Conservation (phyloP, 2,329 filamentous ascomycete genomes). For the Macrophomina tecta region DNA sequence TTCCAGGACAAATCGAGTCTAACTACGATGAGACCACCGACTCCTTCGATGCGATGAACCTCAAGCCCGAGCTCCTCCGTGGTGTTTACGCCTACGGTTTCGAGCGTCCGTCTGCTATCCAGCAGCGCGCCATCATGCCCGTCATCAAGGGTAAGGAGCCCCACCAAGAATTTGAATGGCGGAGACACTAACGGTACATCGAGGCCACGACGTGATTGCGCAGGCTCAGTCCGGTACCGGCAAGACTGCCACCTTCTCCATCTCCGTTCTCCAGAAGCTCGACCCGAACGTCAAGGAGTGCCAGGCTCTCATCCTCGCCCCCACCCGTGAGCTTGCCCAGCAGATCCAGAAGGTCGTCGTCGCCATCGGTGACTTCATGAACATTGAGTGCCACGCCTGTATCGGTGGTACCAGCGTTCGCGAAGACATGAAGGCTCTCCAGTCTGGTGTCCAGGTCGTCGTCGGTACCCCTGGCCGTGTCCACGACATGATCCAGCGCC, state of each 20-base stretch:
- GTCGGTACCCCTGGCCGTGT: slow-evolving; percentile 98
- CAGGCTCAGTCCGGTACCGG: slow-evolving; percentile 99
- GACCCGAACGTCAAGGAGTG: slow-evolving; percentile 93
- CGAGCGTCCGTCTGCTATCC: slow-evolving; percentile 98
- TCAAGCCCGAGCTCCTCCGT: slow-evolving; percentile 96
- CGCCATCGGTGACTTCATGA: slow-evolving; percentile 99
- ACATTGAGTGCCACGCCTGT: slow-evolving; percentile 97
- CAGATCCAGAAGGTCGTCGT: slow-evolving; percentile 99
- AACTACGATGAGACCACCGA: slow-evolving; percentile 99
- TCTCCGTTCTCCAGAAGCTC: slow-evolving; percentile 98
- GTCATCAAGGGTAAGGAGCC: slow-evolving; percentile 90
- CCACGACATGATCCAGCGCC: slow-evolving; percentile 99
- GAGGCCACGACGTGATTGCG: slow-evolving; percentile 96
- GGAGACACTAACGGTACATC: slow-evolving; percentile 21
- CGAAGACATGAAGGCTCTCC: slow-evolving; percentile 97
- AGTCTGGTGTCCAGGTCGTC: slow-evolving; percentile 95
- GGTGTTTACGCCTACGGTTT: slow-evolving; percentile 99
- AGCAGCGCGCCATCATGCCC: slow-evolving; percentile 99
- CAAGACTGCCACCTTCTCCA: slow-evolving; percentile 99
- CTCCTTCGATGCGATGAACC: slow-evolving; percentile 97
- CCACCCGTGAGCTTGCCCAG: slow-evolving; percentile 97
- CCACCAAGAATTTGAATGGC: neutral
- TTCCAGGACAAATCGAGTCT: slow-evolving; percentile 95
- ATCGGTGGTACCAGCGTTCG: slow-evolving; percentile 98
- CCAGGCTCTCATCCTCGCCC: slow-evolving; percentile 97